Evolutionary conservation across 2,329 filamentous ascomycete genomes (phyloP).

Genomic region (Cytospora piceicola): DNA sequence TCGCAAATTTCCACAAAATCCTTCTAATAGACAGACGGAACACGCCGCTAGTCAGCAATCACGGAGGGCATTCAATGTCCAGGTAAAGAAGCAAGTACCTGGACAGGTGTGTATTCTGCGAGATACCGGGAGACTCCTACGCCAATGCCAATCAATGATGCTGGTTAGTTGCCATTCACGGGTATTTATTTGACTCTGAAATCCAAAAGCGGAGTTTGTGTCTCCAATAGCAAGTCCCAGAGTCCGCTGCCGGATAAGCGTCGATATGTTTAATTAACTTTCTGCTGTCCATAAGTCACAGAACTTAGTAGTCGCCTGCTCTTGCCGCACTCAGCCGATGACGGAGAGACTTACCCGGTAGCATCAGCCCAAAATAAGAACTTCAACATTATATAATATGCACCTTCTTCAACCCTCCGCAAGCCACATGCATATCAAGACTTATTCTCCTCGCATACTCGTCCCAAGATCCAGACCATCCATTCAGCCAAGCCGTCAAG

Average conservation of each 20-base stretch:
- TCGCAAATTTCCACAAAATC: too few species aligned
- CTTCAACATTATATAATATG: neutral
- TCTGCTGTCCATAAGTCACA: conserved; percentile 7
- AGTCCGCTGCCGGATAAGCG: conserved; percentile 19
- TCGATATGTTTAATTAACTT: conserved; percentile 1
- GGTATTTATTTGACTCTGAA: too few species aligned
- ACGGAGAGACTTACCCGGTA: conserved; percentile 11
- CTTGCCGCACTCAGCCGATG: conserved; percentile 14
- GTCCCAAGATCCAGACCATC: neutral
- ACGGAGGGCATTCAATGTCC: too few species aligned
- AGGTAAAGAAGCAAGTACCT: neutral
- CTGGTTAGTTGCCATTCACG: too few species aligned
- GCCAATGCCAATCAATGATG: neutral
- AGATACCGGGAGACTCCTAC: neutral
- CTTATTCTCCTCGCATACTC: neutral
- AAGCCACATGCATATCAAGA: neutral
- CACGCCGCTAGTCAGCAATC: neutral
- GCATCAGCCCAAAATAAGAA: neutral
- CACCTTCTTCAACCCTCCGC: neutral
- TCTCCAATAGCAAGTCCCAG: neutral
- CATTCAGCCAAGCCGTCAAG: neutral
- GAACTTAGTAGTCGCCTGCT: conserved; percentile 3
- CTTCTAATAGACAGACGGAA: too few species aligned
- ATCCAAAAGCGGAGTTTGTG: neutral
- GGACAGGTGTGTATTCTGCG: neutral